Percentiles rank a stretch among this genome's conserved stretches.
Evolutionary conservation across 306 rosid genomes (phyloP).

Genomic region (Herpetospermum pedunculosum): DNA sequence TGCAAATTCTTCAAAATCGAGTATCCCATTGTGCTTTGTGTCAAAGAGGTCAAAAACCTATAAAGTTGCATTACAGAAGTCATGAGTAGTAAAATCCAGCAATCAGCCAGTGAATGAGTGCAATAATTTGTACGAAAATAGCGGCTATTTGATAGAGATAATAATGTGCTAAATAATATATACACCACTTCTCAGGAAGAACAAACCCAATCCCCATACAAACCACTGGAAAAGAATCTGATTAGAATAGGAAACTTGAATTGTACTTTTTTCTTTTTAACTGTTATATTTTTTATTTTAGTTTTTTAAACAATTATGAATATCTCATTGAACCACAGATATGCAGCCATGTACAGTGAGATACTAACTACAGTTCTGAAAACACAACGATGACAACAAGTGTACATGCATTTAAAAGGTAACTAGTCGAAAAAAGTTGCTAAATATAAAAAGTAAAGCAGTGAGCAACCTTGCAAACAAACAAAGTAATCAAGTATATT

Average conservation of each 20-base stretch:
- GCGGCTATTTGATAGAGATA: not conserved
- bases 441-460: not conserved
- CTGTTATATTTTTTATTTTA: too few species aligned
- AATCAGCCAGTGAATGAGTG: not conserved
- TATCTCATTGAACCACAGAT: not conserved
- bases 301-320: too few species aligned
- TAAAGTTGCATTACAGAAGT: constrained; percentile 21
- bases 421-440: not conserved
- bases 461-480: not conserved
- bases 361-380: not conserved
- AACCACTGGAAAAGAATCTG: not conserved
- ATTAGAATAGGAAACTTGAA: not conserved
- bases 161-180: not conserved
- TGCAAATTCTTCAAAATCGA: constrained; percentile 71
- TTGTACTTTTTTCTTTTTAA: not conserved
- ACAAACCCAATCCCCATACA: not conserved
- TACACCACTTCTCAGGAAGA: not conserved
- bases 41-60: constrained; percentile 84
- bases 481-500: not conserved
- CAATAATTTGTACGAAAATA: not conserved
- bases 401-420: not conserved
- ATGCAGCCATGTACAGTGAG: not conserved
- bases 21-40: constrained; percentile 45
- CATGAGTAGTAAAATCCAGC: not conserved
- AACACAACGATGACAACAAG: not conserved